These are phyloP conservation scores for Termitomyces sp. DNA, from an alignment of 768 basidiomycete species.

Conservation along the genomic window DNA sequence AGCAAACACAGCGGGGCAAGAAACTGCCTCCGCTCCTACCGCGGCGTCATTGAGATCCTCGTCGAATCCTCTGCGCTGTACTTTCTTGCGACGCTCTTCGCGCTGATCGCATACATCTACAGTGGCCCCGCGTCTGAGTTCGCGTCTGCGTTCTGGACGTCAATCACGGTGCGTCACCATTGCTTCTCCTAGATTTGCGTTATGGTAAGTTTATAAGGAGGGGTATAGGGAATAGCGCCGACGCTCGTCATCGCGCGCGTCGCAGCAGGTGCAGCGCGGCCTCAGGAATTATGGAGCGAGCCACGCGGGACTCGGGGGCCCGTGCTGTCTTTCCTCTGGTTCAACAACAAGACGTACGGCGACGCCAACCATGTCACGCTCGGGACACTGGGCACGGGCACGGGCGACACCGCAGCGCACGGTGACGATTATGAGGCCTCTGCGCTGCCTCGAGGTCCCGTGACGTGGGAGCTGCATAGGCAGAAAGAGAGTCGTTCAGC, in stretches of 20 bases:
- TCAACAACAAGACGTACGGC: slow-evolving; percentile 1
- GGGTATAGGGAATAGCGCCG: slow-evolving; percentile 11
- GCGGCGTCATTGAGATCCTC: slow-evolving; percentile 12
- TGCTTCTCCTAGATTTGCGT: not conserved
- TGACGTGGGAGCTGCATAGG: slow-evolving; percentile 3
- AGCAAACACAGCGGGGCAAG: not conserved
- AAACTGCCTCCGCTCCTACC: slow-evolving; percentile 9
- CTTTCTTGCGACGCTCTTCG: slow-evolving; percentile 14
- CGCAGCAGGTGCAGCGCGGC: slow-evolving; percentile 10
- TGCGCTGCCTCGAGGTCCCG: not conserved
- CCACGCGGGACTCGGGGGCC: not conserved
- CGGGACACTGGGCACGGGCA: not conserved
- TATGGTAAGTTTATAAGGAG: not conserved
- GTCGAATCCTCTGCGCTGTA: slow-evolving; percentile 13
- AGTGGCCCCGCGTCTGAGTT: slow-evolving; percentile 14
- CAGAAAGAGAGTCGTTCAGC: not conserved
- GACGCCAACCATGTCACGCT: not conserved
- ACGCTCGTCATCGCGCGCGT: slow-evolving; percentile 13
- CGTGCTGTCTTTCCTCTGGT: slow-evolving; percentile 10
- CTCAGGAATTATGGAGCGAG: slow-evolving; percentile 10
- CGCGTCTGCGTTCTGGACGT: slow-evolving; percentile 15
- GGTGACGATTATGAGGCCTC: slow-evolving; percentile 4
- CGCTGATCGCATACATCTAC: slow-evolving; percentile 7
- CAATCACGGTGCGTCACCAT: slow-evolving; percentile 8
- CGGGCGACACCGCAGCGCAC: not conserved